A percentile compares a stretch with the other conserved stretches of the same genome.
These are phyloP conservation scores for Penicillium sumatraense DNA, from an alignment of 2,329 filamentous ascomycete species.

Conservation along the genomic window DNA sequence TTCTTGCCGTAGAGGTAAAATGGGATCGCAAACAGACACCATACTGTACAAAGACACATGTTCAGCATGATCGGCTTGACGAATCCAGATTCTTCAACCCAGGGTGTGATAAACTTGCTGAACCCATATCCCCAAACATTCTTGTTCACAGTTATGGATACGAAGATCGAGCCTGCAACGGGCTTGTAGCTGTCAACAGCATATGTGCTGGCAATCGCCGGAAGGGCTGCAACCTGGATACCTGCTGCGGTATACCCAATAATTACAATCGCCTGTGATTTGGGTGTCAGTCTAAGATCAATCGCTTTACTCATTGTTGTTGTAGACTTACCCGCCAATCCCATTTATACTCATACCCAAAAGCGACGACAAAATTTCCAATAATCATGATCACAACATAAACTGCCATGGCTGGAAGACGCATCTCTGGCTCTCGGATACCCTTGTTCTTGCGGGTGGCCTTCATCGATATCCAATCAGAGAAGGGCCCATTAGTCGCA, in stretches of 20 bases:
- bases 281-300: conserved; percentile 5
- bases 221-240: conserved; percentile 65
- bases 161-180: conserved; percentile 63
- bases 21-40: conserved; percentile 58
- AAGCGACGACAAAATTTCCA: conserved; percentile 61
- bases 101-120: conserved; percentile 59
- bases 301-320: background rate
- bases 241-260: conserved; percentile 61
- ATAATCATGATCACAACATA: conserved; percentile 62
- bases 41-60: conserved; percentile 57
- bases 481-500: conserved; percentile 59
- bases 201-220: conserved; percentile 62
- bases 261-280: conserved; percentile 53
- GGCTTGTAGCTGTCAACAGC: conserved; percentile 69
- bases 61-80: conserved; percentile 66
- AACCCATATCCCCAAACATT: conserved; percentile 68
- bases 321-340: conserved; percentile 52
- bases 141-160: conserved; percentile 67
- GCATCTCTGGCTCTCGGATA: conserved; percentile 64
- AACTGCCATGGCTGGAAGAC: conserved; percentile 60
- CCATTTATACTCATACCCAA: conserved; percentile 60
- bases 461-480: conserved; percentile 62
- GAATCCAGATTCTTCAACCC: conserved; percentile 56
- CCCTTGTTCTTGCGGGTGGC: conserved; percentile 58
- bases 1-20: conserved; percentile 65